Base-by-base conservation (phyloP, 148 eudicot genomes). In the Beta vulgaris region DNA sequence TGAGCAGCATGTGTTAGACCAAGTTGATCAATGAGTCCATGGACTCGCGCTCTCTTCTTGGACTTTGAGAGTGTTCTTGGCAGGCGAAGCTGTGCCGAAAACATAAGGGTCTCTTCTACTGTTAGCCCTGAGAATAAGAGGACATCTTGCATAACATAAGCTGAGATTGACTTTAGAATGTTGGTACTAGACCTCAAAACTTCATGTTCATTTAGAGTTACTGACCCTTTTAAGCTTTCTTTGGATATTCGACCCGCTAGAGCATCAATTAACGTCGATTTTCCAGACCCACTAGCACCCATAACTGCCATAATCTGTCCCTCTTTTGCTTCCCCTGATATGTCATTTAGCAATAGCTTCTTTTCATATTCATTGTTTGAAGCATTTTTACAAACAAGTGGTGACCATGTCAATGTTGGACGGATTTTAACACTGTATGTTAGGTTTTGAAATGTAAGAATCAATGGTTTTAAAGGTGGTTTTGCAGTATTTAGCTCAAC, bases 221-320 rank as follows among this genome's bases (percentile, higher is more conserved):
- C 44, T 39, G 73, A 71, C 26, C 80, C 80, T 34, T 65, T 28
- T n/a, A 76, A 31, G 26, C 54, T 76, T 15, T 72, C 42, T 44
- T 80, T 80, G 19, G 62, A 71, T 71, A 71, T 71, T 32, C 69
- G 71, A 55, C 70, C 67, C 11, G 82, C 82, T 25, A 75, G 25
- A 28, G 79, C 79, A 37, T 80, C 82, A 3, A 75, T 62, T 26
- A 80, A 53, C 44, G 79, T 75, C n/a, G 79, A 69, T 71, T 75
- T 80, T 14, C 79, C 79, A n/a, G 75, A 75, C 23, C 76, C 82
- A 54, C 82, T 80, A 37, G 82, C 71, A 69, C 78, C 82, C 46
- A 80, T 32, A 37, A 75, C 14, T 15, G 75, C 79, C 62, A 75
- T 37, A 13, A 75, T 80, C 64, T 80, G 59, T 13, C 78, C 78